Conservation (phyloP, 1,284 basidiomycete species). For the Cryptococcus sp. region DNA sequence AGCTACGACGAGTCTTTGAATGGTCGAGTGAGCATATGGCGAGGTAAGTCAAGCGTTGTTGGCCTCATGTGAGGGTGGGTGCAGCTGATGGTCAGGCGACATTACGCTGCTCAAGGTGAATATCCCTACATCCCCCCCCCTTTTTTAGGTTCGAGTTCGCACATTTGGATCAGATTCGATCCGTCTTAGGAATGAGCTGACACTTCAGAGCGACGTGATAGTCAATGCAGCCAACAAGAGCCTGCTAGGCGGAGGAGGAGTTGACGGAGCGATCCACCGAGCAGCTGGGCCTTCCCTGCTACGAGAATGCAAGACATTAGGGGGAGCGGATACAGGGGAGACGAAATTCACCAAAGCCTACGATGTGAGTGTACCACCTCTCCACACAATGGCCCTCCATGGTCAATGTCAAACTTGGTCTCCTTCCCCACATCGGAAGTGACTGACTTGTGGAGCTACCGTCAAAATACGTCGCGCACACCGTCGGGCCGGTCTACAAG, state of each 20-base stretch:
- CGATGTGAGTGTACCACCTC: slow-evolving; percentile 25
- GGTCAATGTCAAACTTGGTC: no score
- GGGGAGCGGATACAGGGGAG: slow-evolving; percentile 74
- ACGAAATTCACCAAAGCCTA: slow-evolving; percentile 47
- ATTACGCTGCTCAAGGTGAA: slow-evolving; percentile 41
- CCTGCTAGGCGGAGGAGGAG: slow-evolving; percentile 60
- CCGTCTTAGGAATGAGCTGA: no score
- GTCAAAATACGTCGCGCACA: slow-evolving; percentile 74
- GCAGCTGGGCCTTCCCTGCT: slow-evolving; percentile 72
- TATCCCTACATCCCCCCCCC: background rate
- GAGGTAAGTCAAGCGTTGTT: slow-evolving; percentile 30
- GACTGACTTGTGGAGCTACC: slow-evolving; percentile 24
- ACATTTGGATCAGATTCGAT: no score
- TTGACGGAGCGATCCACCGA: slow-evolving; percentile 55
- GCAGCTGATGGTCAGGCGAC: slow-evolving; percentile 25
- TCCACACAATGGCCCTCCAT: no score
- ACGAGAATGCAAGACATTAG: slow-evolving; percentile 62
- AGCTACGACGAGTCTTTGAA: slow-evolving; percentile 19
- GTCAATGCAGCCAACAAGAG: slow-evolving; percentile 82
- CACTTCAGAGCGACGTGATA: slow-evolving; percentile 64
- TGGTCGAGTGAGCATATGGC: slow-evolving; percentile 33
- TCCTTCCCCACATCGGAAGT: no score
- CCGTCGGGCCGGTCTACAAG: slow-evolving; percentile 80
- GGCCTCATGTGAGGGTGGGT: background rate
- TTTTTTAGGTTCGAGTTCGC: background rate